A percentile compares a stretch with the other conserved stretches of the same genome.
These are phyloP conservation scores for Phytophthora megakarya DNA, from an alignment of 352 stramenopile species.

Conservation along the genomic window DNA sequence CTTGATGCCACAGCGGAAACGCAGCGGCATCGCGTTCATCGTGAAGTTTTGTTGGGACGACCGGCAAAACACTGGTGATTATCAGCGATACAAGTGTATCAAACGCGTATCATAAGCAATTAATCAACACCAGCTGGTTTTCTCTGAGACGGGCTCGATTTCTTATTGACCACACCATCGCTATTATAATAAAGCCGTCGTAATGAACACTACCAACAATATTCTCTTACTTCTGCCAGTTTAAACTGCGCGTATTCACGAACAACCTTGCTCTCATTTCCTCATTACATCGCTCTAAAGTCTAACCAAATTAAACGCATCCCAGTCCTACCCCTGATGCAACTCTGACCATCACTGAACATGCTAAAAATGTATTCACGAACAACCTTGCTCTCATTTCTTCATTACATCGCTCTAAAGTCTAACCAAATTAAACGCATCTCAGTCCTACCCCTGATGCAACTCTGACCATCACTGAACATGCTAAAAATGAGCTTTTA, in stretches of 20 bases:
- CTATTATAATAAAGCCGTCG: too few relatives aligned
- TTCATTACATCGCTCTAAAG: not conserved
- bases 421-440: not conserved
- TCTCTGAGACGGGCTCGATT: too few relatives aligned
- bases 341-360: slow-evolving; percentile 21
- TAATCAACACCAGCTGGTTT: too few relatives aligned
- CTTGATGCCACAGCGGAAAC: not conserved
- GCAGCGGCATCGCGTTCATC: not conserved
- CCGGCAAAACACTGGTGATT: not conserved
- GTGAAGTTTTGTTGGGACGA: not conserved
- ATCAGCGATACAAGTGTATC: too few relatives aligned
- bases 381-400: not conserved
- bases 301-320: not conserved
- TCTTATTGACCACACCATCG: too few relatives aligned
- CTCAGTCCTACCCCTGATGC: not conserved
- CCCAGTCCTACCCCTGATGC: not conserved
- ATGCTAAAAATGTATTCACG: slow-evolving; percentile 3
- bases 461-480: slow-evolving; percentile 21
- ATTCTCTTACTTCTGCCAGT: too few relatives aligned
- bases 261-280: not conserved
- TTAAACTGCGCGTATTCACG: too few relatives aligned
- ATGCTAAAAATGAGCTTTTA: slow-evolving; percentile 11
- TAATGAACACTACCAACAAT: too few relatives aligned
- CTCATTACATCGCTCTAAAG: not conserved
- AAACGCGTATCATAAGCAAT: too few relatives aligned